Base-by-base conservation (phyloP, 2,329 filamentous ascomycete genomes). In the Chaetomium olivaceum region DNA sequence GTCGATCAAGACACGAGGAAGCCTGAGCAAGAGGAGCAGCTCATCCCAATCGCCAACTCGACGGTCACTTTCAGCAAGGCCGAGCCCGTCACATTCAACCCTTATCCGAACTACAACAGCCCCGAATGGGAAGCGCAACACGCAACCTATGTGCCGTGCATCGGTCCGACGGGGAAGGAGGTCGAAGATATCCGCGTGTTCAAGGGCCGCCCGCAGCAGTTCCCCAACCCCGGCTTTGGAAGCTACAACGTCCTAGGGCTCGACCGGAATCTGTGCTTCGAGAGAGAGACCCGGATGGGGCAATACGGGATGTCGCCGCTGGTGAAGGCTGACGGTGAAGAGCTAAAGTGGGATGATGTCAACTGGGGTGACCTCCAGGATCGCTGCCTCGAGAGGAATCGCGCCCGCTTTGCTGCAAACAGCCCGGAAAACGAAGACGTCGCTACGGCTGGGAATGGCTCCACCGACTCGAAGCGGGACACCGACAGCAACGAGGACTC, bases 331-430 rank as follows among this genome's bases (percentile, higher is more conserved):
- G 77, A 81, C 3, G 76, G 75, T 67, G 77, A 76, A 66, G 74
- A 66, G 36, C 76, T 86, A 8, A 79, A 87, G 25, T 93, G 90
- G 88, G 80, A 85, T 31, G 79, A 81, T 29, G 84, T 92, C 36
- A 83, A 86, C 68, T 95, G 91, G 91, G 89, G 89, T 16, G 77
- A 83, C 36, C 79, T 94, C 21, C 91, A 94, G 74, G 80, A 86
- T 60, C 77, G 84, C 31, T 95, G 91, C 73, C 75, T 88, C 0
- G 77, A 83, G 69, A 82, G 80, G 70, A 96, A 96, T 76, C 81
- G 84, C 64, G 83, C 84, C 46, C 86, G 92, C 23, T 95, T 81
- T 75, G 81, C 80, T 70, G 74, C 78, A 66, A 72, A 77, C 59
- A 77, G 78, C 33, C 74, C 76, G 7, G 72, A 76, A 33, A 85